Base-by-base conservation (phyloP, 352 stramenopile species). In the Phytophthora aleatoria region DNA sequence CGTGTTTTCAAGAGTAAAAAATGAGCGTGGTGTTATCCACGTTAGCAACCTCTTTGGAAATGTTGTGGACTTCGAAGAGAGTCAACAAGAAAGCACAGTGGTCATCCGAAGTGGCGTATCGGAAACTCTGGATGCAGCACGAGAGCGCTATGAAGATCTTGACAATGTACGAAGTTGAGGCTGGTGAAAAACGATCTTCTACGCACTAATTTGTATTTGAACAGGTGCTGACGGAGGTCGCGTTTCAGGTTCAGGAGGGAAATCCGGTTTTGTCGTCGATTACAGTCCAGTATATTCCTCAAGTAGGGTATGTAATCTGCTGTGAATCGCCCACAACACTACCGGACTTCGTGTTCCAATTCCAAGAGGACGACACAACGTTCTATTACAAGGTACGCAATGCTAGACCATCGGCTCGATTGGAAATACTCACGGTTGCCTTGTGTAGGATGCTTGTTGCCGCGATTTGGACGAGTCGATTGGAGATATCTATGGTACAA, bases 231-330 rank as follows among this genome's bases (percentile, higher is more conserved):
- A 88, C 81, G 3, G 87, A 96, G 64, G 77, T 96, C 39, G 82
- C 86, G 6, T 89, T 90, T 61, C 83, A 92, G 60, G 83, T 95
- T 26, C 80, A 92, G 81, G 82, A 94, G 57, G 64, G 74, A 20
- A 87, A 93, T 50, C 71, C 88, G 27, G 74, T 69, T 48, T 62
- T 95, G 33, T 85, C 80, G 3, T 86, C 82, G 3, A 92, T 95
- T 36, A 92, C 83, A 12, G 81, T 94, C 28, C 82, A 95, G 59
- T 96, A 94, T 53, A 93, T 95, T 44, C 87, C 88, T 57, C 88
- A 93, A 82, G 81, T 95, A 33, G 88, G 88, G 10, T 96, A 94
- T 67, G 86, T 94, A 12, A 85, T 96, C 30, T 91, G 81, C 52
- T 94, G 84, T 45, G 80, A 92, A 57, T 79, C 82, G 5, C 71